Conservation (phyloP, 345 rosid genomes). For the Hypericum androsaemum region DNA sequence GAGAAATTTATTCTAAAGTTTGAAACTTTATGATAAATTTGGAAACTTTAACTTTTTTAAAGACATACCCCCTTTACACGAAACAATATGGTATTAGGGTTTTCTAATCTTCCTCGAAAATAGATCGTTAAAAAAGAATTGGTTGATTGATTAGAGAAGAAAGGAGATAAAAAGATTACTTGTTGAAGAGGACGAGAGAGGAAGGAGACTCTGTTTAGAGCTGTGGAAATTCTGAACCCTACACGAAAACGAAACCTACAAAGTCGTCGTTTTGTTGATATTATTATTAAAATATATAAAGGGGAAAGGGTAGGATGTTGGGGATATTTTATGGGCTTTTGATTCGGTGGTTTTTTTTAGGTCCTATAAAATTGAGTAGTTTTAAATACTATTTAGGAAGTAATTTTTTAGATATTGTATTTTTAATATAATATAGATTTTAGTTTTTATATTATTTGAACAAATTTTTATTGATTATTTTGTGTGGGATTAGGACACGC, state of each 20-base stretch:
- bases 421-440: too few species aligned
- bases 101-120: neutral
- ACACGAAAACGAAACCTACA: conserved; percentile 21
- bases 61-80: conserved; percentile 27
- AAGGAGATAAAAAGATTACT: neutral
- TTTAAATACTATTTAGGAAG: too few species aligned
- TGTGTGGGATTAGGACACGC: too few species aligned
- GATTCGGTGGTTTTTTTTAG: too few species aligned
- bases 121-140: neutral
- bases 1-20: neutral
- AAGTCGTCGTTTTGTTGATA: too few species aligned
- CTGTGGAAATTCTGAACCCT: conserved; percentile 13
- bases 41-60: conserved; percentile 1
- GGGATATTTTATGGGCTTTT: too few species aligned
- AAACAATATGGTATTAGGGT: conserved; percentile 12
- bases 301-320: too few species aligned
- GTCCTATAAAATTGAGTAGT: too few species aligned
- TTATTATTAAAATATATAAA: too few species aligned
- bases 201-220: conserved; percentile 13
- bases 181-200: neutral
- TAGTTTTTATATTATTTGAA: too few species aligned
- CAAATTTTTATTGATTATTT: too few species aligned
- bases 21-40: neutral
- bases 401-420: too few species aligned
- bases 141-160: conserved; percentile 8